phyloP scores from a whole-genome alignment of 169 alveolate genomes.

The Sarcocystis neurona region DNA sequence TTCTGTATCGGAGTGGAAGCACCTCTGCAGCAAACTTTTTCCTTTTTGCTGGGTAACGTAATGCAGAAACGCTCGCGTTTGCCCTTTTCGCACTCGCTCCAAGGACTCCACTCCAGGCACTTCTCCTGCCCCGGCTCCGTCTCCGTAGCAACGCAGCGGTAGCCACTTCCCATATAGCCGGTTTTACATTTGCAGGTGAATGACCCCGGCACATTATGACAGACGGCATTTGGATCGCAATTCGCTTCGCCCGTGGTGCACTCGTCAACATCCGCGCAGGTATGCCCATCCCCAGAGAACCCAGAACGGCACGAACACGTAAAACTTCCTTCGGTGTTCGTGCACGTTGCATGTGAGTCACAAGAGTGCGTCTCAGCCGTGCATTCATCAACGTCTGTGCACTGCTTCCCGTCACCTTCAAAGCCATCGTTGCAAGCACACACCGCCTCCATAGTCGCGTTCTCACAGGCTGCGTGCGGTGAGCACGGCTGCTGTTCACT shows the following conservation, averaged over 20 bases:
- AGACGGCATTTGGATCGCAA: slow-evolving; percentile 59
- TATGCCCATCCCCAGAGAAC: slow-evolving; percentile 48
- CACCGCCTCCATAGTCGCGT: slow-evolving; percentile 21
- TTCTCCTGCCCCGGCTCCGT: slow-evolving; percentile 36
- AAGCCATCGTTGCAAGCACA: slow-evolving; percentile 61
- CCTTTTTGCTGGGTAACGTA: slow-evolving; percentile 21
- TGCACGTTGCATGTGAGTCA: slow-evolving; percentile 61
- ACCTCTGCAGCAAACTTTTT: not conserved
- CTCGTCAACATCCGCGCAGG: slow-evolving; percentile 64
- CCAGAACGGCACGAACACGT: slow-evolving; percentile 60
- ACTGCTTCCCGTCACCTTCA: slow-evolving; percentile 44
- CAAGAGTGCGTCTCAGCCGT: slow-evolving; percentile 49
- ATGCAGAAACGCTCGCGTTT: slow-evolving; percentile 36
- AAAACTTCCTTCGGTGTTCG: slow-evolving; percentile 61
- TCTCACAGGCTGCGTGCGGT: slow-evolving; percentile 55
- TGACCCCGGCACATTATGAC: slow-evolving; percentile 64
- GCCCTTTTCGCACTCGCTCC: slow-evolving; percentile 26
- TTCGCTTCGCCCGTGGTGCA: slow-evolving; percentile 45
- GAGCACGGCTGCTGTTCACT: slow-evolving; percentile 39
- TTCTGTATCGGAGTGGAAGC: too few species aligned
- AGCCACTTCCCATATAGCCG: slow-evolving; percentile 64
- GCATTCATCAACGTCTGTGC: slow-evolving; percentile 65
- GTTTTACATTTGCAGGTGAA: slow-evolving; percentile 57
- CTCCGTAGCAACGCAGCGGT: slow-evolving; percentile 33
- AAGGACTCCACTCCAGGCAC: slow-evolving; percentile 39